Evolutionary conservation across 768 basidiomycete genomes (phyloP).

Genomic region (Pholiota conissans): DNA sequence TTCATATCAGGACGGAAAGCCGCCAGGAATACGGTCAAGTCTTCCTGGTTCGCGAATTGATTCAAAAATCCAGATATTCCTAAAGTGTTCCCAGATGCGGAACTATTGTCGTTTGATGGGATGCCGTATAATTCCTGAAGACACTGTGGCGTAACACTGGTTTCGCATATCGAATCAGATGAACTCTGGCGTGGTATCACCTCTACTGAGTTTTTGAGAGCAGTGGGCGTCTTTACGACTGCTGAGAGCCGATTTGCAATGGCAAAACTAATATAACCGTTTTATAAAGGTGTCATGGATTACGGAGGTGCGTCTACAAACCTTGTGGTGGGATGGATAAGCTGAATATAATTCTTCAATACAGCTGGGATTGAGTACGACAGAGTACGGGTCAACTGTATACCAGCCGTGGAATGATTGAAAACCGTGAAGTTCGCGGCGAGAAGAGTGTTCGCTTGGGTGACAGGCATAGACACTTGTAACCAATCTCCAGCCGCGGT

Average conservation of each 20-base stretch:
- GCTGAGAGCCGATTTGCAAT: too few relatives aligned
- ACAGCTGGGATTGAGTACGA: slow-evolving; percentile 35
- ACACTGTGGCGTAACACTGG: slow-evolving; percentile 31
- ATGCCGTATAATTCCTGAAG: slow-evolving; percentile 35
- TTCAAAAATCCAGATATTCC: slow-evolving; percentile 32
- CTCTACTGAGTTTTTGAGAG: too few relatives aligned
- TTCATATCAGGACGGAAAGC: slow-evolving; percentile 31
- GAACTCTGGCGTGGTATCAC: background rate
- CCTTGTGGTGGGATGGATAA: slow-evolving; percentile 40
- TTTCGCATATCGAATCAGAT: slow-evolving; percentile 18
- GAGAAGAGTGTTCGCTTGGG: slow-evolving; percentile 38
- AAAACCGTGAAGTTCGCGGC: slow-evolving; percentile 45
- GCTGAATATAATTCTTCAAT: slow-evolving; percentile 37
- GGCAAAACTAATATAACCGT: too few relatives aligned
- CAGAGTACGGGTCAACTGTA: slow-evolving; percentile 29
- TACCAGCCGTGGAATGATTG: slow-evolving; percentile 33
- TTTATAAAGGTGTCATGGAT: slow-evolving; percentile 17
- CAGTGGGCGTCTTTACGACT: too few relatives aligned
- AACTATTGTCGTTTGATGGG: slow-evolving; percentile 27
- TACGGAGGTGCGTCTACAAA: too few relatives aligned
- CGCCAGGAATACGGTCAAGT: slow-evolving; percentile 25
- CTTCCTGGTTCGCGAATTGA: slow-evolving; percentile 32
- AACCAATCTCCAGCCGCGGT: slow-evolving; percentile 39
- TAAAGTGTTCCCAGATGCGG: slow-evolving; percentile 27
- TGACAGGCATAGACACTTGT: slow-evolving; percentile 36